These are phyloP conservation scores for Cenchrus americanus DNA, from an alignment of 176 grass and related monocot species.

Conservation along the genomic window DNA sequence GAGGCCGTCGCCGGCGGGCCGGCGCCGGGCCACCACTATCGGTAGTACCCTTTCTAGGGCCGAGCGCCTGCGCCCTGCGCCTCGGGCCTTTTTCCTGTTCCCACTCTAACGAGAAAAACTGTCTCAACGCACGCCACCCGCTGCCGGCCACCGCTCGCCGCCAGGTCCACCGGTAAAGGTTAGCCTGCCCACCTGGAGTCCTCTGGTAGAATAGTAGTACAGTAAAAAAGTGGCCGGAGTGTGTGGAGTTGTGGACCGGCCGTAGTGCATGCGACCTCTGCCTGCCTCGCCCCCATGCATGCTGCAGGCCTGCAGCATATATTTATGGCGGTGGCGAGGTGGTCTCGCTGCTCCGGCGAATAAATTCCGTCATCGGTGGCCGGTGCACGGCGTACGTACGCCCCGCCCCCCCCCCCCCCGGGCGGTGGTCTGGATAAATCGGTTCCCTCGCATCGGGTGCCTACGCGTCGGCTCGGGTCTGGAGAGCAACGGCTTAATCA, in stretches of 20 bases:
- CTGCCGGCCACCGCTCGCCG: not conserved
- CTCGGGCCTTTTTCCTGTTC: constrained; percentile 41
- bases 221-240: not conserved
- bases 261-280: not conserved
- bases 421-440: constrained; percentile 37
- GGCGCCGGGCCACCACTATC: constrained; percentile 37
- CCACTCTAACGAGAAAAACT: constrained; percentile 65
- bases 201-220: not conserved
- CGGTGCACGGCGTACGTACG: constrained; percentile 25
- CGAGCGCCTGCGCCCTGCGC: not conserved
- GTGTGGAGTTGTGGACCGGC: too few species aligned
- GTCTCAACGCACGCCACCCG: constrained; percentile 38
- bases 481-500: not conserved
- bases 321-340: constrained; percentile 35
- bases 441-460: not conserved
- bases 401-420: not conserved
- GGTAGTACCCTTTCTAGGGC: constrained; percentile 8
- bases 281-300: not conserved
- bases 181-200: not conserved
- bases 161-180: not conserved
- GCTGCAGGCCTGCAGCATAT: not conserved
- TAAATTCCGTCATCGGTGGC: constrained; percentile 46
- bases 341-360: constrained; percentile 41
- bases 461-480: constrained; percentile 5
- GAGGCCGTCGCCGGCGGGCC: not conserved